Evolutionary conservation across 225 moss, liverwort and hornwort species (phyloP), one percentile per base, ranked within the genome.

Genomic region (Rhytidiadelphus loreus): DNA sequence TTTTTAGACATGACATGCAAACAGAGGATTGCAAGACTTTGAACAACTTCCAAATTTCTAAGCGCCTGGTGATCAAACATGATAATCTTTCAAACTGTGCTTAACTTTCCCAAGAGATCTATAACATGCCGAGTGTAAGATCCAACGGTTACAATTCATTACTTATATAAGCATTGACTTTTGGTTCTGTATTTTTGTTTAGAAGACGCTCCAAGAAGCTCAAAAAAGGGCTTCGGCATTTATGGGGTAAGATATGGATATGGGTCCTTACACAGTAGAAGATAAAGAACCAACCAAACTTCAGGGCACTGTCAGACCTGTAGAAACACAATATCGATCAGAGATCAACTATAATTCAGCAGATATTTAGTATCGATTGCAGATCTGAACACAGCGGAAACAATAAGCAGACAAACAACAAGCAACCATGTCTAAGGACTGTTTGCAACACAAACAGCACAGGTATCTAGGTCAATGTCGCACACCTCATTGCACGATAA

Each of bases 251-350:
- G 59, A 79, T 46, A 63, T 69, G 83, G 24, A 59, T 86, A 63
- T 23, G 52, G 52, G 32, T 70, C 87, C 95, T 95, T 90, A 98
- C 98, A 91, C 88, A 63, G 86, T 97, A 98, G 92, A 97, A 98
- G 88, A 98, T 90, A 80, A 98, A 98, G 92, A 98, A 98, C 98
- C 98, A 98, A 85, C 97, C 97, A 77, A 95, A 98, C 92, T 95
- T 97, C 84, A 98, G 80, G 23, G 97, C 98, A 93, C 98, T 97
- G 74, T 98, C 97, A 90, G 98, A 93, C 92, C 98, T 98, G 96
- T 83, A 32, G 79, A 82, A 70, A 77, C 44, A 80, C 50, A 79
- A 20, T 10, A 57, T 83, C 61, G 81, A 85, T 84, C 41, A 75
- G 18, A 80, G 62, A 86, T 87, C 58, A 37, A 74, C 55, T 22